These are phyloP conservation scores for Suillus tomentosus DNA, from an alignment of 768 basidiomycete genomes.

Conservation along the genomic window DNA sequence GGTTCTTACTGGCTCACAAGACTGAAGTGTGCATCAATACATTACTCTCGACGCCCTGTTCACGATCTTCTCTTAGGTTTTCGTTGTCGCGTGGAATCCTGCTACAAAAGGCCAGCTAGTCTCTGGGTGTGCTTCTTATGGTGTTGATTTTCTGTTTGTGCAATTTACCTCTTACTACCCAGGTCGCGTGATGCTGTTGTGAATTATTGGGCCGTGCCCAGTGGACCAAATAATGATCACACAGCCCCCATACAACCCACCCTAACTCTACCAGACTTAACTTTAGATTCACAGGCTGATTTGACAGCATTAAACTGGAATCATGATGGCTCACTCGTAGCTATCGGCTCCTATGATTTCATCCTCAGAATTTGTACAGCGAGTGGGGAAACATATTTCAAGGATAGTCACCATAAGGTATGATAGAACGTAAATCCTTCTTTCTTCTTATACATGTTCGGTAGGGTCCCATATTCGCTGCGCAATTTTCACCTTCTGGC, in stretches of 20 bases:
- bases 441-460: constrained; percentile 24
- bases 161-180: constrained; percentile 12
- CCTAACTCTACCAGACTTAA: constrained; percentile 49
- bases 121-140: constrained; percentile 58
- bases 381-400: constrained; percentile 63
- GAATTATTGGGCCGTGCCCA: constrained; percentile 70
- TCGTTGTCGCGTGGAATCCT: constrained; percentile 82
- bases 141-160: constrained; percentile 6
- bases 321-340: constrained; percentile 67
- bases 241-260: constrained; percentile 36
- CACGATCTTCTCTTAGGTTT: constrained; percentile 56
- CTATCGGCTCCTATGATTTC: constrained; percentile 78
- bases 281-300: constrained; percentile 53
- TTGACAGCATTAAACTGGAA: constrained; percentile 82
- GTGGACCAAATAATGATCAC: constrained; percentile 28
- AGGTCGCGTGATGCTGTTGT: constrained; percentile 80
- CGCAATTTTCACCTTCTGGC: constrained; percentile 73
- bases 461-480: constrained; percentile 81
- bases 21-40: constrained; percentile 30
- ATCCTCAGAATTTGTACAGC: constrained; percentile 67
- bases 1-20: constrained; percentile 58
- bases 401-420: constrained; percentile 67
- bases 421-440: constrained; percentile 17
- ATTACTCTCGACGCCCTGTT: constrained; percentile 5
- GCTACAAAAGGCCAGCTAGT: constrained; percentile 58